Conservation (phyloP, 805 yeast species). For the Cyberlindnera nakhonratchasimensis region DNA sequence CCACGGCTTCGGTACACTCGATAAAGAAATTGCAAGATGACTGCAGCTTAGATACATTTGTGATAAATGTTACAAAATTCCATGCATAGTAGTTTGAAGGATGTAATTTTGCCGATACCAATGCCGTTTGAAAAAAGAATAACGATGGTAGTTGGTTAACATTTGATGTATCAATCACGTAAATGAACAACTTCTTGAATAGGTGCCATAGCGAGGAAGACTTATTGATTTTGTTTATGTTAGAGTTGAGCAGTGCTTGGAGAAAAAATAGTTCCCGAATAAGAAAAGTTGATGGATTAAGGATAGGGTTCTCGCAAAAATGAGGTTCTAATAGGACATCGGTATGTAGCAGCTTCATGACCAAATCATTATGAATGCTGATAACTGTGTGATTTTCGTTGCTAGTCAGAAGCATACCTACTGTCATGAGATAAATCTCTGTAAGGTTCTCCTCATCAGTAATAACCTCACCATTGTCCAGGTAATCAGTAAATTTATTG, state of each 20-base stretch:
- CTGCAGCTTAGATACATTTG: constrained; percentile 21
- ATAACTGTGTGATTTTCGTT: constrained; percentile 35
- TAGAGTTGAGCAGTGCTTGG: constrained; percentile 30
- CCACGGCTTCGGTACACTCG: constrained; percentile 3
- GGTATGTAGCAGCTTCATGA: constrained; percentile 15
- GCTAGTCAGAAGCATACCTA: constrained; percentile 34
- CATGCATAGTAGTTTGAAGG: constrained; percentile 39
- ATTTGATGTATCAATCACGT: neutral
- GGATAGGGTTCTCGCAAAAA: neutral
- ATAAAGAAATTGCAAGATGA: neutral
- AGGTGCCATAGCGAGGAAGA: constrained; percentile 38
- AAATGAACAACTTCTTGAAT: constrained; percentile 29
- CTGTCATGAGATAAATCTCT: constrained; percentile 26
- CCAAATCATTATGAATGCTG: constrained; percentile 29
- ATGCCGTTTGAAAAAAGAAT: constrained; percentile 22
- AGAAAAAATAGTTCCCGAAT: constrained; percentile 20
- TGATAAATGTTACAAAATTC: constrained; percentile 34
- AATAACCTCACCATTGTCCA: constrained; percentile 12
- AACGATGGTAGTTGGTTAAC: neutral
- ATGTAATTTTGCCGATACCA: constrained; percentile 32
- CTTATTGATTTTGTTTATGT: constrained; percentile 34
- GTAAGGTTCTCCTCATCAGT: constrained; percentile 5
- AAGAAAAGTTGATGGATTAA: constrained; percentile 15
- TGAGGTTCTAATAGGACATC: neutral
- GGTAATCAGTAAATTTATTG: constrained; percentile 13